Conservation (phyloP, 768 basidiomycete species). For the Dentipellis fragilis region DNA sequence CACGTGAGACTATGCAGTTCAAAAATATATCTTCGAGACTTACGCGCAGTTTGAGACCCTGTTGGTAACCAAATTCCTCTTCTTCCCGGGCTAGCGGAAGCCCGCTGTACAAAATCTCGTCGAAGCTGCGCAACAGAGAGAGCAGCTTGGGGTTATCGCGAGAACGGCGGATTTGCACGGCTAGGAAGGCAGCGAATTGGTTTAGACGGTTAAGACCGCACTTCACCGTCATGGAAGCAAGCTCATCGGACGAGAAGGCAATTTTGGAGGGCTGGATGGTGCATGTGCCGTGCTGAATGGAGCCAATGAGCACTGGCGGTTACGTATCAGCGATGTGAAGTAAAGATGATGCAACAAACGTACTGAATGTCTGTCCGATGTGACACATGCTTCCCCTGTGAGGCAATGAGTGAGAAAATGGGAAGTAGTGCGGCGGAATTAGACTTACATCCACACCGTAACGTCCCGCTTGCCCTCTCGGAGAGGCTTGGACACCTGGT, state of each 20-base stretch:
- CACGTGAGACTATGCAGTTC: neutral
- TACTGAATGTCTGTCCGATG: conserved; percentile 69
- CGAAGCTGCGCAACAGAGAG: conserved; percentile 40
- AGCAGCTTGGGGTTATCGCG: conserved; percentile 53
- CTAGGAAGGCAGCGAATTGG: conserved; percentile 65
- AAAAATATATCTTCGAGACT: conserved; percentile 13
- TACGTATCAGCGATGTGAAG: conserved; percentile 6
- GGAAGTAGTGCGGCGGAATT: conserved; percentile 8
- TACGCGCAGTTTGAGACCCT: conserved; percentile 57
- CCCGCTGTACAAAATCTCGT: conserved; percentile 59
- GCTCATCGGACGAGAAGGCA: conserved; percentile 56
- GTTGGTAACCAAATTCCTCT: conserved; percentile 58
- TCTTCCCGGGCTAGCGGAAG: conserved; percentile 56
- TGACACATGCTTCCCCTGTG: conserved; percentile 77
- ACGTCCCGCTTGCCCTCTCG: conserved; percentile 53
- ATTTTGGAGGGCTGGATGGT: conserved; percentile 60
- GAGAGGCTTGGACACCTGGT: conserved; percentile 37
- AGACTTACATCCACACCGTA: conserved; percentile 59
- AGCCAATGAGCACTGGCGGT: conserved; percentile 53
- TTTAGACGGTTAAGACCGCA: conserved; percentile 67
- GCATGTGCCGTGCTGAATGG: conserved; percentile 64
- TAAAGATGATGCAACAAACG: conserved; percentile 25
- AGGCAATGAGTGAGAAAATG: conserved; percentile 21
- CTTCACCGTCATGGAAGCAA: conserved; percentile 58
- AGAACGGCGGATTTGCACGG: conserved; percentile 50